Evolutionary conservation across 352 stramenopile species (phyloP).

Genomic region (Albugo candida): DNA sequence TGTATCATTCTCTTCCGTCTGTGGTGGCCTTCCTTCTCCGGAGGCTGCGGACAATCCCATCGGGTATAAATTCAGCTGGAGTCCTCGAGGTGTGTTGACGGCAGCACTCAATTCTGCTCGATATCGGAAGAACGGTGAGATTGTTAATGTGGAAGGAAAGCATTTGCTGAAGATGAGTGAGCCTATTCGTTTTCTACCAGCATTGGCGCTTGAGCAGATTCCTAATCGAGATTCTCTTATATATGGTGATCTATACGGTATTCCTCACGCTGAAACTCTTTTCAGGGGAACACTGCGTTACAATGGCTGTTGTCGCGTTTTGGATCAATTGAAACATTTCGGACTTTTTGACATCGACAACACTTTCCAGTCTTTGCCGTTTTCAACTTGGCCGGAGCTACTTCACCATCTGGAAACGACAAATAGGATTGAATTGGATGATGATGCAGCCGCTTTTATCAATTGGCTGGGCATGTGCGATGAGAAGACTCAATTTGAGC

Average conservation of each 20-base stretch:
- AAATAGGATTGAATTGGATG: constrained; percentile 16
- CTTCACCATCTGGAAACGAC: constrained; percentile 28
- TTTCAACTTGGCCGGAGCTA: constrained; percentile 65
- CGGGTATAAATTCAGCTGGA: constrained; percentile 97
- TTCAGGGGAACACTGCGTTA: constrained; percentile 91
- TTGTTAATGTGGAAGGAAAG: constrained; percentile 70
- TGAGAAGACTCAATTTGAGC: constrained; percentile 22
- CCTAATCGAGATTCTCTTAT: constrained; percentile 87
- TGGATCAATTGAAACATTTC: constrained; percentile 80
- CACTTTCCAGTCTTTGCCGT: constrained; percentile 22
- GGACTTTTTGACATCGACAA: constrained; percentile 62
- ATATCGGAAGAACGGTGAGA: constrained; percentile 70
- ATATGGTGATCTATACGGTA: constrained; percentile 89
- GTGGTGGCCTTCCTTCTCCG: constrained; percentile 85
- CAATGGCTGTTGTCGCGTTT: constrained; percentile 79
- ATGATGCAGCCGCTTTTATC: constrained; percentile 47
- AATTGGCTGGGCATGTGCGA: constrained; percentile 62
- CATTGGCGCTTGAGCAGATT: constrained; percentile 87
- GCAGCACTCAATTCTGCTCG: constrained; percentile 81
- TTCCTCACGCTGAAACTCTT: constrained; percentile 78
- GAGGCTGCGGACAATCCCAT: constrained; percentile 91
- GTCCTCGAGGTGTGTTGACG: constrained; percentile 84
- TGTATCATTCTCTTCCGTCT: constrained; percentile 87
- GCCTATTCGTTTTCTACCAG: constrained; percentile 71
- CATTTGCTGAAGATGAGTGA: constrained; percentile 78